phyloP scores from a whole-genome alignment of 2,329 filamentous ascomycete species.

The Ophiostoma quercus region DNA sequence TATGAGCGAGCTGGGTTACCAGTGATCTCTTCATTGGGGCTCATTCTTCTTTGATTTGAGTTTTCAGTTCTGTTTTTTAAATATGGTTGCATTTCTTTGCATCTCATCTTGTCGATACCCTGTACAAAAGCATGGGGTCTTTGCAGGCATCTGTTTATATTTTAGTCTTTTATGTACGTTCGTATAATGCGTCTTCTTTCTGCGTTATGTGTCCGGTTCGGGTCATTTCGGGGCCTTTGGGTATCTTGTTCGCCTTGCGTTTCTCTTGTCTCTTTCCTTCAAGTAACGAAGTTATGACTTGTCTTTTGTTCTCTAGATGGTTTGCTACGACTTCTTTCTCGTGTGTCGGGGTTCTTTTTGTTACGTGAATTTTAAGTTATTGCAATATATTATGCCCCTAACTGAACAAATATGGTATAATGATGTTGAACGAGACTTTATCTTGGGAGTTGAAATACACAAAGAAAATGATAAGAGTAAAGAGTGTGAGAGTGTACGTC shows the following conservation, averaged over 20 bases:
- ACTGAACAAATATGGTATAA: background rate
- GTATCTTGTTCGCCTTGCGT: background rate
- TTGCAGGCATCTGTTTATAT: background rate
- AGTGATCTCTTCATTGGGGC: background rate
- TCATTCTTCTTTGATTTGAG: background rate
- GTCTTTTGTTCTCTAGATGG: background rate
- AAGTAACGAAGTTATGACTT: background rate
- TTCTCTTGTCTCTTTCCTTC: background rate
- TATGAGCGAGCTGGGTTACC: background rate
- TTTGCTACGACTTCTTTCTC: background rate
- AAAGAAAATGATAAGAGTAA: background rate
- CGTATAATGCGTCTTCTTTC: background rate
- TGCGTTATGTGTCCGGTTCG: background rate
- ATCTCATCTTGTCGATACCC: background rate
- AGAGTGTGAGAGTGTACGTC: background rate
- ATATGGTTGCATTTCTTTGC: background rate
- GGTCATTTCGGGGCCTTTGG: background rate
- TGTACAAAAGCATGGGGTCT: background rate
- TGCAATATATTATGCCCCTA: background rate
- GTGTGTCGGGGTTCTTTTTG: background rate
- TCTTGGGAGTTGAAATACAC: too few relatives aligned
- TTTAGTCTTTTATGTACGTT: background rate
- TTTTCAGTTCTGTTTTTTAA: background rate
- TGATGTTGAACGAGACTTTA: background rate
- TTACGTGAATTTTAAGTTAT: background rate